Evolutionary conservation across 73 alveolate genomes (phyloP).

Genomic region (Halteria grandinella): DNA sequence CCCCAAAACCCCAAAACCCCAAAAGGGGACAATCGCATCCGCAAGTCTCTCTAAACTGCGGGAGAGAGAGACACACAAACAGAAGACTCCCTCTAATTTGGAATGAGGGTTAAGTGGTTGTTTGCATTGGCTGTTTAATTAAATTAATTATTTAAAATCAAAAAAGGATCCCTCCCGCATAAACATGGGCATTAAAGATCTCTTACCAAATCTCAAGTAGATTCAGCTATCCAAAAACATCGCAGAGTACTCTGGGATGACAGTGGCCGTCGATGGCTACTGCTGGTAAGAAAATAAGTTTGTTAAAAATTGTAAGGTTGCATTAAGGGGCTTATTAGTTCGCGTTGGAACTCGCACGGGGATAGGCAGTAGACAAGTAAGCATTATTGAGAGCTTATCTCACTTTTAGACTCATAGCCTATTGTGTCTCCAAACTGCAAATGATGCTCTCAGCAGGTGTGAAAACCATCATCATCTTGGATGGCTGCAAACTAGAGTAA

Average conservation of each 20-base stretch:
- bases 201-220: constrained; percentile 75
- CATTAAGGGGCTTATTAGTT: constrained; percentile 90
- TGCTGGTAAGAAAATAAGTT: constrained; percentile 74
- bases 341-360: constrained; percentile 83
- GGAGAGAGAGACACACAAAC: no score
- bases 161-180: no score
- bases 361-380: constrained; percentile 73
- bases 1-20: no score
- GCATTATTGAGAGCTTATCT: no score
- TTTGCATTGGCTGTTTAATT: no score
- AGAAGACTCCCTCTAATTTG: no score
- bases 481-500: constrained; percentile 86
- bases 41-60: no score
- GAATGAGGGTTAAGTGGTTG: no score
- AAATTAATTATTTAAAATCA: no score
- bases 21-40: no score
- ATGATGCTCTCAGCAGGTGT: constrained; percentile 73
- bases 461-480: constrained; percentile 89
- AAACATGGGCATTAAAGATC: constrained; percentile 71
- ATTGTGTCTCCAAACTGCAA: constrained; percentile 82
- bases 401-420: constrained; percentile 82
- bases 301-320: constrained; percentile 40
- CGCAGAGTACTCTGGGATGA: constrained; percentile 79
- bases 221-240: constrained; percentile 81
- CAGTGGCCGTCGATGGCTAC: constrained; percentile 93